These are phyloP conservation scores for Pseudogymnoascus sp. DNA, from an alignment of 2,329 filamentous ascomycete species.

Conservation along the genomic window DNA sequence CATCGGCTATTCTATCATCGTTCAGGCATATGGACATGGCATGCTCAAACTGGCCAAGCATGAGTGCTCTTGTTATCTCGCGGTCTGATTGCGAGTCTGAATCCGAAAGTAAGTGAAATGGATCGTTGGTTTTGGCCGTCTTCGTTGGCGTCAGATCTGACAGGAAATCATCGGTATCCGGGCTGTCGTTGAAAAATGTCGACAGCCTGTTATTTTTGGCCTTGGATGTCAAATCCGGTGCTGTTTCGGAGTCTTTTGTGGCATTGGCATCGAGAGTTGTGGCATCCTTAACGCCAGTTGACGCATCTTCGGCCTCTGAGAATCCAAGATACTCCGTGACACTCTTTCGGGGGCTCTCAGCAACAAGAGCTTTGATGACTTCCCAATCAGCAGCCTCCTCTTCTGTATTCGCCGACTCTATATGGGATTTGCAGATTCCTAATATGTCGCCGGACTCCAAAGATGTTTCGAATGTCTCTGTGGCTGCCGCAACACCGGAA, in stretches of 20 bases:
- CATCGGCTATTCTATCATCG: slow-evolving; percentile 86
- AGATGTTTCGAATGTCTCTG: slow-evolving; percentile 77
- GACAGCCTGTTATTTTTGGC: slow-evolving; percentile 56
- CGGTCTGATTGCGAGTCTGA: slow-evolving; percentile 79
- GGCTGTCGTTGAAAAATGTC: slow-evolving; percentile 70
- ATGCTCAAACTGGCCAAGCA: slow-evolving; percentile 83
- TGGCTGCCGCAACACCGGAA: slow-evolving; percentile 71
- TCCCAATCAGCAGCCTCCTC: slow-evolving; percentile 96
- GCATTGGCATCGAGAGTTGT: slow-evolving; percentile 27
- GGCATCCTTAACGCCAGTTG: slow-evolving; percentile 41
- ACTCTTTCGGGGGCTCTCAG: slow-evolving; percentile 74
- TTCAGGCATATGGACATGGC: slow-evolving; percentile 83
- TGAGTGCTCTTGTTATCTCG: slow-evolving; percentile 75
- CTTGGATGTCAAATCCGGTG: slow-evolving; percentile 36
- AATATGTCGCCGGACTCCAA: slow-evolving; percentile 69
- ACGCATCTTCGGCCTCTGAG: slow-evolving; percentile 45
- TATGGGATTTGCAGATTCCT: slow-evolving; percentile 71
- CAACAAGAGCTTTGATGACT: slow-evolving; percentile 81
- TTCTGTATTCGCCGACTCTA: slow-evolving; percentile 66
- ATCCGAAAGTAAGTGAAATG: slow-evolving; percentile 81
- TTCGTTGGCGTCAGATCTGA: slow-evolving; percentile 79
- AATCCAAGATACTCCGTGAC: slow-evolving; percentile 91
- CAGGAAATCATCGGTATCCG: slow-evolving; percentile 76
- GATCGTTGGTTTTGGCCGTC: slow-evolving; percentile 85
- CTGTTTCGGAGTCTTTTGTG: slow-evolving; percentile 38